Evolutionary conservation across 352 stramenopile genomes (phyloP).

Genomic region (Pythium apleroticum): DNA sequence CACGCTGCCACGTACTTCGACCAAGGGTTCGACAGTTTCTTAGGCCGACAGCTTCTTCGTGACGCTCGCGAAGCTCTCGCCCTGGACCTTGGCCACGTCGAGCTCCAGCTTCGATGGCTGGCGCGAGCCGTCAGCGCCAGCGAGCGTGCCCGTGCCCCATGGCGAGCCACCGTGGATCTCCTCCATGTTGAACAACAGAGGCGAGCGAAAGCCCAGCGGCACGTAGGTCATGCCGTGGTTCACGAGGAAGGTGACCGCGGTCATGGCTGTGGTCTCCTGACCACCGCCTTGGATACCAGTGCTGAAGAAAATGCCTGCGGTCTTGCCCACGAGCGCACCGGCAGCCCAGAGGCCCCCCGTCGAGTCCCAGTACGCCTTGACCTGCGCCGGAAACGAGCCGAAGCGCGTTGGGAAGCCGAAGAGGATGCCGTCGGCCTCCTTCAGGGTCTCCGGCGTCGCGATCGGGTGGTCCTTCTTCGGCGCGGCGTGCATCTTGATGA

Average conservation of each 20-base stretch:
- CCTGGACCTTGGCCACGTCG: slow-evolving; percentile 74
- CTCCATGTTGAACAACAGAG: slow-evolving; percentile 70
- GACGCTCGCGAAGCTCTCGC: slow-evolving; percentile 78
- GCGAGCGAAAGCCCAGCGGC: slow-evolving; percentile 76
- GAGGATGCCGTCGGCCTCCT: slow-evolving; percentile 71
- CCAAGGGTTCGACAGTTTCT: too few relatives aligned
- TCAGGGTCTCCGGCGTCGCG: slow-evolving; percentile 50
- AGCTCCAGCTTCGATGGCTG: slow-evolving; percentile 82
- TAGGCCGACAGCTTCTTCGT: slow-evolving; percentile 82
- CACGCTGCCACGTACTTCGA: too few relatives aligned
- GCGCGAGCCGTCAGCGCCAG: slow-evolving; percentile 77
- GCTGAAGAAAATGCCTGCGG: slow-evolving; percentile 87
- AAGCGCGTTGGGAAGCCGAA: slow-evolving; percentile 88
- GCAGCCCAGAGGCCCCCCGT: slow-evolving; percentile 81
- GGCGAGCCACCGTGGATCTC: slow-evolving; percentile 75
- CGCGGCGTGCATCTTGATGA: slow-evolving; percentile 64
- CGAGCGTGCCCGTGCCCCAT: slow-evolving; percentile 86
- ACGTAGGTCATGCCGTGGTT: slow-evolving; percentile 92
- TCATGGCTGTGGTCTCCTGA: slow-evolving; percentile 89
- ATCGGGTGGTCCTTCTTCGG: slow-evolving; percentile 64
- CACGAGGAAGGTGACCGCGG: slow-evolving; percentile 80
- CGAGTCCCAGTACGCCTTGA: slow-evolving; percentile 90
- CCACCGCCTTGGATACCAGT: slow-evolving; percentile 78
- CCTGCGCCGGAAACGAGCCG: slow-evolving; percentile 78
- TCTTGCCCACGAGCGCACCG: slow-evolving; percentile 86